Conservation (phyloP, 2,329 filamentous ascomycete species). For the Fusarium abutilonis region DNA sequence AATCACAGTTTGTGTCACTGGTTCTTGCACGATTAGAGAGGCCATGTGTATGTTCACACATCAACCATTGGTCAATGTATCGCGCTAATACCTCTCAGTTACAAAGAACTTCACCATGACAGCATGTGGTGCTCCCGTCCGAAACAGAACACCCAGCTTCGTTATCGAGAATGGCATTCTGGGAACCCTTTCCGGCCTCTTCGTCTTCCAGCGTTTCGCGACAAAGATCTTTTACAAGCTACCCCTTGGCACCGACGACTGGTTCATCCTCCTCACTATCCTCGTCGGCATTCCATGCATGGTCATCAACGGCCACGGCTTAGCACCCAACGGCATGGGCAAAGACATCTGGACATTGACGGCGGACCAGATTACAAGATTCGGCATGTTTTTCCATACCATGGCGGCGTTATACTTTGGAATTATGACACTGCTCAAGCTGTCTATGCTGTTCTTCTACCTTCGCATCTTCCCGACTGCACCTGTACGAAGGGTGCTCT, state of each 20-base stretch:
- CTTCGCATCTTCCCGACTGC: conserved; percentile 61
- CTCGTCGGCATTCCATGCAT: conserved; percentile 45
- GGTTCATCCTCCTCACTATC: conserved; percentile 47
- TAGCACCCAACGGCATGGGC: conserved; percentile 56
- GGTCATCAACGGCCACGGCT: conserved; percentile 47
- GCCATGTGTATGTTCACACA: conserved; percentile 43
- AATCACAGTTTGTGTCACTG: conserved; percentile 44
- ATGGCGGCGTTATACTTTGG: conserved; percentile 59
- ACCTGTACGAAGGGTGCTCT: conserved; percentile 53
- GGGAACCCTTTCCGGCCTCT: conserved; percentile 49
- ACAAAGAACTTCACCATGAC: conserved; percentile 44
- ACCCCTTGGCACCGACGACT: conserved; percentile 53
- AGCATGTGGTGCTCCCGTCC: conserved; percentile 43
- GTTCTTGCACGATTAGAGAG: conserved; percentile 47
- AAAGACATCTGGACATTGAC: conserved; percentile 62
- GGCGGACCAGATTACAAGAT: conserved; percentile 53
- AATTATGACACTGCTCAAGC: conserved; percentile 58
- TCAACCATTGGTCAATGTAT: background rate
- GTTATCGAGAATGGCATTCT: conserved; percentile 42
- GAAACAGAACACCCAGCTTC: conserved; percentile 45
- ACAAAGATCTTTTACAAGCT: conserved; percentile 50
- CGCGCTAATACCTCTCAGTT: conserved; percentile 21
- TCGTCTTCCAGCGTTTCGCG: conserved; percentile 55
- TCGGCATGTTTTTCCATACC: conserved; percentile 57
- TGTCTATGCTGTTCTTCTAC: conserved; percentile 65